A percentile compares a stretch with the other conserved stretches of the same genome.
Evolutionary conservation across 148 eudicot genomes (phyloP).

Genomic region (Beta vulgaris): DNA sequence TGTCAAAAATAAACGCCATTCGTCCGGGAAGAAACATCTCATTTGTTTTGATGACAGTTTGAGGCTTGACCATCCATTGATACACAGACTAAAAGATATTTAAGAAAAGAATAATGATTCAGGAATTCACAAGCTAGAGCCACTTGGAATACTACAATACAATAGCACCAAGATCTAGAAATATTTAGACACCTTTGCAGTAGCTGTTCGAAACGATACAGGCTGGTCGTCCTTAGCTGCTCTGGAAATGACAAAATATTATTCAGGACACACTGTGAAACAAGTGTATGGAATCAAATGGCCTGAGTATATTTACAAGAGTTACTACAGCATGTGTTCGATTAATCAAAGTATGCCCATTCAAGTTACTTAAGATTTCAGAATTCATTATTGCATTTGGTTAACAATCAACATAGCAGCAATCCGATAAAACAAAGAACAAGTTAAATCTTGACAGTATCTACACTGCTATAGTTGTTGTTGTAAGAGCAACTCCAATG

Average conservation of each 20-base stretch:
- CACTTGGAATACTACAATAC: background rate
- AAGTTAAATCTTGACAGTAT: background rate
- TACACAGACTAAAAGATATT: constrained; percentile 65
- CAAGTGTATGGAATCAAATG: background rate
- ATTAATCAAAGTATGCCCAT: background rate
- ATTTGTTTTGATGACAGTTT: constrained; percentile 70
- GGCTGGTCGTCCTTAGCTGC: constrained; percentile 72
- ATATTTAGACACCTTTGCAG: constrained; percentile 58
- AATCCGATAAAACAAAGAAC: background rate
- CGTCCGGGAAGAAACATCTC: constrained; percentile 99
- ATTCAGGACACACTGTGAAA: background rate
- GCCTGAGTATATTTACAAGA: background rate
- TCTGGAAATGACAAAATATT: constrained; percentile 34
- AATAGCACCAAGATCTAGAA: constrained; percentile 3
- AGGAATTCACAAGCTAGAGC: background rate
- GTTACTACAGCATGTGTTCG: background rate
- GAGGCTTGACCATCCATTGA: constrained; percentile 93
- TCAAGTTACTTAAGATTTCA: background rate
- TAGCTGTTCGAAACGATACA: constrained; percentile 76
- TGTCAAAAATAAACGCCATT: constrained; percentile 85
- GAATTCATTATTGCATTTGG: background rate
- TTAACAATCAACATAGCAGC: background rate
- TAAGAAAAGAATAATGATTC: background rate
- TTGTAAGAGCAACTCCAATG: background rate
- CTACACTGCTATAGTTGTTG: background rate